Evolutionary conservation across 345 rosid species (phyloP).

Genomic region (Populus tremula): DNA sequence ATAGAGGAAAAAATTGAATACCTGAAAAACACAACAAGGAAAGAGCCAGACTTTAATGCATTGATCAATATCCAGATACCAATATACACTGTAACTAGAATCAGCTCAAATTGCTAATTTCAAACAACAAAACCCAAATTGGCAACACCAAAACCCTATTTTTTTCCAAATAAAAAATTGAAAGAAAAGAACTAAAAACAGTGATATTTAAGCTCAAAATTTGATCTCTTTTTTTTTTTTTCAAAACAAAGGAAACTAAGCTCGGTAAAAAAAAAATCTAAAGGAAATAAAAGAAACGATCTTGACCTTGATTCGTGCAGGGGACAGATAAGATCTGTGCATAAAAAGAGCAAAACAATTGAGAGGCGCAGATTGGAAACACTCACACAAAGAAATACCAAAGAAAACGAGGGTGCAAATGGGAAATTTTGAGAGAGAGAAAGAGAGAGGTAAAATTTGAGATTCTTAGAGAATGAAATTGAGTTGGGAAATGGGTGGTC

Average conservation of each 20-base stretch:
- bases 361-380: conserved; percentile 14
- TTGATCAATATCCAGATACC: background rate
- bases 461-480: background rate
- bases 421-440: conserved; percentile 4
- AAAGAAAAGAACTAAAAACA: background rate
- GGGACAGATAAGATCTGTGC: conserved; percentile 37
- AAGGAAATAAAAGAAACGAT: background rate
- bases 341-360: conserved; percentile 38
- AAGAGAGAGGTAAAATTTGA: background rate
- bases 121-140: background rate
- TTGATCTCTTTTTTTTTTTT: background rate
- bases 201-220: background rate
- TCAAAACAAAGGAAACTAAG: conserved; percentile 9
- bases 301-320: conserved; percentile 35
- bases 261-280: background rate
- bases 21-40: conserved; percentile 28
- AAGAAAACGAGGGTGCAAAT: background rate
- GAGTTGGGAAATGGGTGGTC: conserved; percentile 32
- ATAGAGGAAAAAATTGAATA: conserved; percentile 28
- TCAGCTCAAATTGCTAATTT: background rate
- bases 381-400: background rate
- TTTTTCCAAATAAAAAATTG: background rate
- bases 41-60: background rate
- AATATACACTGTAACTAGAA: background rate
- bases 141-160: conserved; percentile 16